Evolutionary conservation across 495 filamentous ascomycete genomes (phyloP), one percentile per base, ranked within the genome.

Genomic region (Lentithecium fluviatile): DNA sequence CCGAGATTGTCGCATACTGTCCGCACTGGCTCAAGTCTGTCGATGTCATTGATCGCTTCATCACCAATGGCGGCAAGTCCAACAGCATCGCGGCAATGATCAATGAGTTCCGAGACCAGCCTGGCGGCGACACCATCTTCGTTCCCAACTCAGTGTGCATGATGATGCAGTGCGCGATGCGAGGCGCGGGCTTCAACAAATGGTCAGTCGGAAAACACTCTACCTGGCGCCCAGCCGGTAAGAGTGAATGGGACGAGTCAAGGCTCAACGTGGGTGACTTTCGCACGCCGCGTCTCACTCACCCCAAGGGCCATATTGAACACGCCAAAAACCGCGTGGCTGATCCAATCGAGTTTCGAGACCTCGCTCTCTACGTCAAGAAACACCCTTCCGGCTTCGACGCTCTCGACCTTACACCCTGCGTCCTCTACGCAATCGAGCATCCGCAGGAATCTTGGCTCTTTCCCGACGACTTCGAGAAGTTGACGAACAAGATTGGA

Each of bases 401-500:
- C 32, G 60, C 60, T 3, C 25, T 52, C 13, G 60, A 64, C 50
- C 36, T 64, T 0, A 64, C 60, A 12, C 52, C 43, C 12, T 45
- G 40, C 19, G 45, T 64, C 1, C 43, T 46, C 34, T 64, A 52
- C 49, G 53, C 51, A 4, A 19, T 50, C 8, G 19, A 24, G 11
- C 51, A 62, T 51, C 43, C 43, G 3, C 20, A 47, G 2, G 59
- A 50, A 32, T n/a, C 32, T 17, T 61, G 38, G 32, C 2, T n/a
- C 15, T 61, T 32, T 38, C 58, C 48, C 2, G 13, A 26, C 7
- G 21, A 61, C 23, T 61, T 45, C 20, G 50, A 55, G 2, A 3
- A 24, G 7, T 26, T 61, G 37, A 11, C 54, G 36, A 36, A 37
- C 8, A 7, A 40, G 4, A 11, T 61, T 29, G 58, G 58, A 8